Base-by-base conservation (phyloP, 2,329 filamentous ascomycete genomes). In the Magnaporthales sp. region DNA sequence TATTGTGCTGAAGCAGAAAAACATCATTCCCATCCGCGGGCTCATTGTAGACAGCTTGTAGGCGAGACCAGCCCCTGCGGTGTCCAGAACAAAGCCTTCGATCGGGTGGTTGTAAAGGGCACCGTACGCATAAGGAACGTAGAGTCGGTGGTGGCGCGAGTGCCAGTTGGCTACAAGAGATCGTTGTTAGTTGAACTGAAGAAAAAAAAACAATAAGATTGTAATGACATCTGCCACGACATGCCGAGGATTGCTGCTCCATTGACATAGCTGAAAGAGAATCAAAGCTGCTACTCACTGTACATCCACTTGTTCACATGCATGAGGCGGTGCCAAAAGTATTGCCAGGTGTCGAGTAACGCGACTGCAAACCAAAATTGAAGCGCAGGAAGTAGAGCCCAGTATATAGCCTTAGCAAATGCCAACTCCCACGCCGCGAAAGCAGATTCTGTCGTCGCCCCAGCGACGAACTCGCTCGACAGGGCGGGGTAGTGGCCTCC, bases 251-350 rank as follows among this genome's bases (percentile, higher is more conserved):
- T 60, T 60, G 2, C 8, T 26, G 22, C 13, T 27, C 1, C 3
- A 60, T 15, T n/a, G 56, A 27, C 54, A 13, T 24, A n/a, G 24
- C 5, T 6, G 27, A 1, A 4, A 60, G 26, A 15, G 56, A 24
- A 27, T 27, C 56, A 27, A 7, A 27, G 10, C 61, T 8, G 13
- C 30, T 67, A 85, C 91, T 78, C 83, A 95, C 92, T 90, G 83
- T 98, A 98, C 72, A 99, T 85, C 91, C 92, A 98, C 78, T 91
- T 93, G 81, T 98, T 97, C 81, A 95, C 84, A 79, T 99, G 95
- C 95, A 99, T 99, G 67, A 90, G 86, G 54, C 95, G 92, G 79
- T 99, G 95, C 73, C 94, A 84, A 79, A 97, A 97, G 80, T 99
- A 99, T 77, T 99, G 94, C 95, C 95, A 99, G 61, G 93, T 95